These are phyloP conservation scores for Solanum dulcamara DNA, from an alignment of 257 asterid genomes.

Conservation along the genomic window DNA sequence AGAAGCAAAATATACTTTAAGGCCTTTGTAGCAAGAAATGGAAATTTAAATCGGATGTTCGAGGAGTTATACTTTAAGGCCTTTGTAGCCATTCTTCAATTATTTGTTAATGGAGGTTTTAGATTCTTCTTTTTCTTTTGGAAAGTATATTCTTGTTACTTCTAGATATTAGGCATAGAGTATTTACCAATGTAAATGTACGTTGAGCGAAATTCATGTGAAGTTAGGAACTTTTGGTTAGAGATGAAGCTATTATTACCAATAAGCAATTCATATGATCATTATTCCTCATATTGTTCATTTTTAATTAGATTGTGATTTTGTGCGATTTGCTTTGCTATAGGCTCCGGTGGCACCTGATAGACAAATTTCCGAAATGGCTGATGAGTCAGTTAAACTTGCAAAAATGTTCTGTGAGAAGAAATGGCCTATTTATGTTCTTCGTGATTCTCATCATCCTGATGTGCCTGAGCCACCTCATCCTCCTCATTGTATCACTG, in stretches of 20 bases:
- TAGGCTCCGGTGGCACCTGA: slow-evolving; percentile 82
- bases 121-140: neutral
- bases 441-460: slow-evolving; percentile 72
- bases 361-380: slow-evolving; percentile 66
- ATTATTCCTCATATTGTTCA: neutral
- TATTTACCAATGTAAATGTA: neutral
- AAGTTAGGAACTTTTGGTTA: neutral
- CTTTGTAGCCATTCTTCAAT: neutral
- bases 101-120: neutral
- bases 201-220: neutral
- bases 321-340: neutral
- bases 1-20: neutral
- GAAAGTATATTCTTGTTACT: neutral
- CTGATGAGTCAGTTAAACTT: slow-evolving; percentile 66
- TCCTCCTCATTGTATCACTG: slow-evolving; percentile 88
- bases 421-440: slow-evolving; percentile 75
- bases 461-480: slow-evolving; percentile 83
- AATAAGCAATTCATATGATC: neutral
- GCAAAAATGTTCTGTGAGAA: slow-evolving; percentile 49
- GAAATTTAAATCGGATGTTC: neutral
- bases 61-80: neutral
- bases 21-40: neutral
- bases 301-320: neutral
- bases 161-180: neutral
- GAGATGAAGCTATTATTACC: neutral